Conservation (phyloP, 192 early-diverging fungal genomes). For the Neocallimastix lanati region DNA sequence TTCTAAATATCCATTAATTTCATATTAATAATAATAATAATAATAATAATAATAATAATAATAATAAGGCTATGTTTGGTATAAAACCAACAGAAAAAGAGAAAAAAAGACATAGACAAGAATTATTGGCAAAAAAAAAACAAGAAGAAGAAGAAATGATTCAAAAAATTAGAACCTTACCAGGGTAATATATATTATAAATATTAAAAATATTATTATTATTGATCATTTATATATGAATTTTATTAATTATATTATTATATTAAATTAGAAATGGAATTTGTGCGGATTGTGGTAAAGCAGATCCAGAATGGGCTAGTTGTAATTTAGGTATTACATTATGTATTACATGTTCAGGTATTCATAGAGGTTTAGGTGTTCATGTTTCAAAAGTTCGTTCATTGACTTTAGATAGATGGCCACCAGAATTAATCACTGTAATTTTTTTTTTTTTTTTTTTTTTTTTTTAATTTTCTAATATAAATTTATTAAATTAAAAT, state of each 20-base stretch:
- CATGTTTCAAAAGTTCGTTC: conserved; percentile 63
- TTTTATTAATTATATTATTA: too few relatives aligned
- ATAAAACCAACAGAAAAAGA: background rate
- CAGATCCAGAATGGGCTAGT: conserved; percentile 66
- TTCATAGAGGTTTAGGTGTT: conserved; percentile 67
- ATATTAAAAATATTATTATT: too few relatives aligned
- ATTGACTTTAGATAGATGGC: background rate
- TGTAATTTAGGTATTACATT: conserved; percentile 62
- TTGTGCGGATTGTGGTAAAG: conserved; percentile 35
- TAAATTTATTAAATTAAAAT: too few relatives aligned
- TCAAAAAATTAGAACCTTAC: conserved; percentile 9
- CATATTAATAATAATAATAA: background rate
- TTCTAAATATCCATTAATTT: too few relatives aligned
- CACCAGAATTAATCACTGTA: background rate
- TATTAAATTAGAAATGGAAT: conserved; percentile 11
- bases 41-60: background rate
- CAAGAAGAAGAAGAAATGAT: conserved; percentile 8
- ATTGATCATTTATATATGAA: too few relatives aligned
- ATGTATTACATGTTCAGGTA: conserved; percentile 80
- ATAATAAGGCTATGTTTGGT: background rate
- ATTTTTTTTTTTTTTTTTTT: too few relatives aligned
- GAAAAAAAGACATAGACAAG: background rate
- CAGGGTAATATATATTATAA: conserved; percentile 3
- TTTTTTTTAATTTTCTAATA: too few relatives aligned
- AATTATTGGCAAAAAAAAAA: background rate